Conservation (phyloP, 1,284 basidiomycete species). For the Rhizoctonia solani region DNA sequence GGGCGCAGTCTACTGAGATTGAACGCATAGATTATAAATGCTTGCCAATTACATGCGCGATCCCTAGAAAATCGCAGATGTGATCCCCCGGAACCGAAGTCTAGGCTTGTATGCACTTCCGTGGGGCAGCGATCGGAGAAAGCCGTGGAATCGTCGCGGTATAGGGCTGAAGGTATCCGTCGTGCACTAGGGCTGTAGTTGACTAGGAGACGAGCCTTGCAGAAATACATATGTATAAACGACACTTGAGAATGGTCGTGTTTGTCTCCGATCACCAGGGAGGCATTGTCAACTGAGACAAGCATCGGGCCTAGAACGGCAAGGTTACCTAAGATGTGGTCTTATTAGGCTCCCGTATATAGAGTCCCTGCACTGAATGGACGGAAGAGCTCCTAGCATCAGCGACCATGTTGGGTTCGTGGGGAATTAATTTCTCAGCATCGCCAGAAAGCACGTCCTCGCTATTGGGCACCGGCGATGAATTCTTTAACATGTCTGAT, state of each 20-base stretch:
- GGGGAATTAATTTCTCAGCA: background rate
- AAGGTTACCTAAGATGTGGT: slow-evolving; percentile 16
- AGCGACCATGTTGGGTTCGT: slow-evolving; percentile 32
- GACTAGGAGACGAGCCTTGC: too few species aligned
- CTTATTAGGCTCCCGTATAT: background rate
- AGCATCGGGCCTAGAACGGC: slow-evolving; percentile 7
- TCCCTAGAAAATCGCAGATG: background rate
- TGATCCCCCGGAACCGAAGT: background rate
- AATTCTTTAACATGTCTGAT: background rate
- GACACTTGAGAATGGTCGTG: too few species aligned
- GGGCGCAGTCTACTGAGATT: too few species aligned
- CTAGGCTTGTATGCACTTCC: background rate
- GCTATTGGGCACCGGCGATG: slow-evolving; percentile 1
- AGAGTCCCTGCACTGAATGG: background rate
- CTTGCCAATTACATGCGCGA: too few species aligned
- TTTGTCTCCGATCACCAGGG: too few species aligned
- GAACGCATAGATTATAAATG: too few species aligned
- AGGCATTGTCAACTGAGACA: background rate
- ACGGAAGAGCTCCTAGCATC: background rate
- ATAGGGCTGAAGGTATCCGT: background rate
- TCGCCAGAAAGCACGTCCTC: slow-evolving; percentile 25
- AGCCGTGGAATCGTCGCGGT: background rate
- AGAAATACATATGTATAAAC: too few species aligned
- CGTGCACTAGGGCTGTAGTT: background rate
- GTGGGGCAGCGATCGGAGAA: background rate